Percentiles rank a stretch among this genome's conserved stretches.
Conservation (phyloP, 2,329 filamentous ascomycete genomes). For the Claviceps purpurea region DNA sequence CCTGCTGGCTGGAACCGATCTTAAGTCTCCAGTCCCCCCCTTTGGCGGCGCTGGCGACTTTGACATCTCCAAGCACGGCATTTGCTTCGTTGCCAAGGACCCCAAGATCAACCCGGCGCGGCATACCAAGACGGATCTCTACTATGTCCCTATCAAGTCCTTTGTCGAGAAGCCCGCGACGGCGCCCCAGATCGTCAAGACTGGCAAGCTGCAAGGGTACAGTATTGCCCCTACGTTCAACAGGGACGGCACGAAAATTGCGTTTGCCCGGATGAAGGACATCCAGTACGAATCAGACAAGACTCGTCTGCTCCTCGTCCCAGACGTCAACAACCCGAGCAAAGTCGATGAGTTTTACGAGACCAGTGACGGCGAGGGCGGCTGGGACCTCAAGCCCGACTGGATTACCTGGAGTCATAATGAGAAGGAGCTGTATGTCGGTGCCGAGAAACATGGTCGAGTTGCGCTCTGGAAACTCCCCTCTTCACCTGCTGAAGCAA, state of each 20-base stretch:
- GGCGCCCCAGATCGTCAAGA: slow-evolving; percentile 35
- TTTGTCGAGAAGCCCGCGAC: slow-evolving; percentile 42
- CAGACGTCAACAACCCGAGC: slow-evolving; percentile 43
- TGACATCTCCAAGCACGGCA: slow-evolving; percentile 51
- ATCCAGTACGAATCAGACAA: slow-evolving; percentile 68
- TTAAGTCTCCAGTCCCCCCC: slow-evolving; percentile 58
- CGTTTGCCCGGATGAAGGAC: slow-evolving; percentile 66
- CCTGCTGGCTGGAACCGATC: slow-evolving; percentile 43
- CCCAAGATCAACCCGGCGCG: slow-evolving; percentile 56
- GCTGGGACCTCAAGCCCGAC: slow-evolving; percentile 47
- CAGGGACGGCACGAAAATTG: slow-evolving; percentile 54
- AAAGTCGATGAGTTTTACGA: slow-evolving; percentile 50
- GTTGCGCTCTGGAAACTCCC: slow-evolving; percentile 49
- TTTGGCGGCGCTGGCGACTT: slow-evolving; percentile 76
- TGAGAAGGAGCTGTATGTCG: slow-evolving; percentile 54
- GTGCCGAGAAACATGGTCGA: slow-evolving; percentile 56
- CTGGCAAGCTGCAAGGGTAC: slow-evolving; percentile 49
- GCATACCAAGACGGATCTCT: slow-evolving; percentile 72
- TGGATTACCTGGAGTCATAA: slow-evolving; percentile 43
- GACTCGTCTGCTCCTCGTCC: slow-evolving; percentile 50
- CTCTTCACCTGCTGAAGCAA: slow-evolving; percentile 35
- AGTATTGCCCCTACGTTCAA: slow-evolving; percentile 59
- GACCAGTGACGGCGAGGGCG: slow-evolving; percentile 47
- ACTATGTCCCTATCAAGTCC: slow-evolving; percentile 51
- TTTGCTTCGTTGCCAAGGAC: slow-evolving; percentile 66